phyloP scores from a whole-genome alignment of 2,329 filamentous ascomycete genomes.

The Paecilomyces fulvus region DNA sequence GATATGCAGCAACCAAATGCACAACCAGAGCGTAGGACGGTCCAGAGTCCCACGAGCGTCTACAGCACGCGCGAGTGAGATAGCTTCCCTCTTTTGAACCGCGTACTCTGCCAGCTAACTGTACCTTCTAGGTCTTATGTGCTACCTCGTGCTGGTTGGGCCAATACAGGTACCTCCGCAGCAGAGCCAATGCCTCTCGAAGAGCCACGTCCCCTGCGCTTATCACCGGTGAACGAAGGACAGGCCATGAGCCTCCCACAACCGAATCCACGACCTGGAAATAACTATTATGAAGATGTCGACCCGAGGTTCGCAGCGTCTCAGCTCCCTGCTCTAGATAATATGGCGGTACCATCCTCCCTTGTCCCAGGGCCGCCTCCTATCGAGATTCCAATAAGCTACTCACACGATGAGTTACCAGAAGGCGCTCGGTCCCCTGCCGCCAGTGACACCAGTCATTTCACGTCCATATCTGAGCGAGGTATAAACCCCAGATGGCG shows the following conservation, averaged over 20 bases:
- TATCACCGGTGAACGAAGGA: conserved; percentile 12
- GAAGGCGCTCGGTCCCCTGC: conserved; percentile 61
- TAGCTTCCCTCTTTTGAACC: conserved; percentile 1
- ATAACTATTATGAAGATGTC: conserved; percentile 83
- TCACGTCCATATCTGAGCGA: conserved; percentile 83
- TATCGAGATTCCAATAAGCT: conserved; percentile 33
- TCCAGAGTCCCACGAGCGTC: conserved; percentile 59
- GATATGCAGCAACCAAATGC: conserved; percentile 60
- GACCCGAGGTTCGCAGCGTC: conserved; percentile 71
- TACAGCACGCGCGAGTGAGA: conserved; percentile 69
- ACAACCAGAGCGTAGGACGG: conserved; percentile 40
- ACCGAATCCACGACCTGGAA: conserved; percentile 29
- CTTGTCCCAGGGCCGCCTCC: conserved; percentile 29
- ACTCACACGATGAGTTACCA: conserved; percentile 56
- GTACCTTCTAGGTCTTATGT: conserved; percentile 25
- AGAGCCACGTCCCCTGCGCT: conserved; percentile 18
- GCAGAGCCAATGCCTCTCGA: conserved; percentile 16
- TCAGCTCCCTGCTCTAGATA: conserved; percentile 19
- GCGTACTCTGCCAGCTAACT: conserved; percentile 8
- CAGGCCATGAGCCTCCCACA: conserved; percentile 15
- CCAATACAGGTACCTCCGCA: neutral
- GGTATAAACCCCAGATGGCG: conserved; percentile 83
- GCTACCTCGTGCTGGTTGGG: conserved; percentile 39
- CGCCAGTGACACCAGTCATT: conserved; percentile 71
- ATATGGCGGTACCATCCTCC: conserved; percentile 23